phyloP scores from a whole-genome alignment of 345 rosid genomes.

The Pistacia vera region DNA sequence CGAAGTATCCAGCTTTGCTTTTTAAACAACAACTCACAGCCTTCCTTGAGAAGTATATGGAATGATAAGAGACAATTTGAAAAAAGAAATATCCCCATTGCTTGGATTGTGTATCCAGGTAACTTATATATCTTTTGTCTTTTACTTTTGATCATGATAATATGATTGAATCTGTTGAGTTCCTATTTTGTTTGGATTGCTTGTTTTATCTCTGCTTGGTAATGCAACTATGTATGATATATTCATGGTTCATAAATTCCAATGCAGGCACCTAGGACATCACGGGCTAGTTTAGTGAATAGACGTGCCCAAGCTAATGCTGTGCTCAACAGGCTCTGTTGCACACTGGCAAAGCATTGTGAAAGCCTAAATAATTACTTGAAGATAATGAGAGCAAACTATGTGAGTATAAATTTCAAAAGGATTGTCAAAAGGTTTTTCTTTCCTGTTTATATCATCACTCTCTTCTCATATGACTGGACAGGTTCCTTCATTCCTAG shows the following conservation, averaged over 20 bases:
- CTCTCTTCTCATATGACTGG: slow-evolving; percentile 21
- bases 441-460: slow-evolving; percentile 20
- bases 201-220: not conserved
- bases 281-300: slow-evolving; percentile 82
- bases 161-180: not conserved
- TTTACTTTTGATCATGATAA: not conserved
- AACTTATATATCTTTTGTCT: slow-evolving; percentile 6
- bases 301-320: slow-evolving; percentile 91
- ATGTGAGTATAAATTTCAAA: slow-evolving; percentile 51
- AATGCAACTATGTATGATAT: not conserved
- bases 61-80: slow-evolving; percentile 90
- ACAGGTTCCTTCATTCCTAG: slow-evolving; percentile 86
- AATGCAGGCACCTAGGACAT: slow-evolving; percentile 82
- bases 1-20: slow-evolving; percentile 91
- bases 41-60: slow-evolving; percentile 99
- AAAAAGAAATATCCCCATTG: slow-evolving; percentile 90
- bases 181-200: slow-evolving; percentile 61
- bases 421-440: slow-evolving; percentile 5
- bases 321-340: slow-evolving; percentile 81
- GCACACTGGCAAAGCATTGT: slow-evolving; percentile 98
- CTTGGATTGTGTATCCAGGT: slow-evolving; percentile 95
- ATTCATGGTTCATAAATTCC: slow-evolving; percentile 17
- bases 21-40: slow-evolving; percentile 99
- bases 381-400: slow-evolving; percentile 81
- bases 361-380: slow-evolving; percentile 66